phyloP scores from a whole-genome alignment of 345 rosid genomes.

The Angophora floribunda region DNA sequence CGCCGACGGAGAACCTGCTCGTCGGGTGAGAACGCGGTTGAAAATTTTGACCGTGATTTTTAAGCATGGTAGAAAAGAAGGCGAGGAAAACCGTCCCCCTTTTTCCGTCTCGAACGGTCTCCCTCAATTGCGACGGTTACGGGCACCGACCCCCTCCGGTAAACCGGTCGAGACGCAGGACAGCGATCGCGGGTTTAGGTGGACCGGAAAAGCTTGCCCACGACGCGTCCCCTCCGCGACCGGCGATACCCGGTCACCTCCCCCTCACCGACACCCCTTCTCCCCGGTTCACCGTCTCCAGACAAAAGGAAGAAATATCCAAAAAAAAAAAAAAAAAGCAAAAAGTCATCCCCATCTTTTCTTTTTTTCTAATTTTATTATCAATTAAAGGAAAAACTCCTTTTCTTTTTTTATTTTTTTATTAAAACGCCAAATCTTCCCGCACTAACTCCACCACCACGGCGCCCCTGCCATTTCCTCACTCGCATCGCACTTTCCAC shows the following conservation, averaged over 20 bases:
- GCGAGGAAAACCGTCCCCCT: neutral
- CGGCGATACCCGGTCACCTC: neutral
- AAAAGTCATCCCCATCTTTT: neutral
- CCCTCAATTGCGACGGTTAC: neutral
- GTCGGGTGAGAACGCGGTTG: neutral
- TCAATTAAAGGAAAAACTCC: neutral
- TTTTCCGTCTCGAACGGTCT: neutral
- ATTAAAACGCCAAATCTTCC: neutral
- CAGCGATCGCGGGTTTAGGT: neutral
- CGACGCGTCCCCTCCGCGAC: neutral
- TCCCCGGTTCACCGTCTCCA: neutral
- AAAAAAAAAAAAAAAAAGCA: neutral
- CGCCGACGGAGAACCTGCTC: neutral
- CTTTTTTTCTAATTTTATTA: neutral
- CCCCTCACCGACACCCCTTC: neutral
- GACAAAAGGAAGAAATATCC: neutral
- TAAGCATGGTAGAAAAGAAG: neutral
- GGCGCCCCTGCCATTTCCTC: neutral
- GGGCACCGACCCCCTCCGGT: neutral
- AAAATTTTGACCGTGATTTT: neutral
- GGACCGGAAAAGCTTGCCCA: neutral
- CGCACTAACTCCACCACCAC: neutral
- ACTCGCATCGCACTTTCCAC: neutral
- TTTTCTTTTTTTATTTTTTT: neutral
- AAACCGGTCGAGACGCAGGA: neutral